Evolutionary conservation across 768 basidiomycete genomes (phyloP).

Genomic region (Mycena albidolilacea): DNA sequence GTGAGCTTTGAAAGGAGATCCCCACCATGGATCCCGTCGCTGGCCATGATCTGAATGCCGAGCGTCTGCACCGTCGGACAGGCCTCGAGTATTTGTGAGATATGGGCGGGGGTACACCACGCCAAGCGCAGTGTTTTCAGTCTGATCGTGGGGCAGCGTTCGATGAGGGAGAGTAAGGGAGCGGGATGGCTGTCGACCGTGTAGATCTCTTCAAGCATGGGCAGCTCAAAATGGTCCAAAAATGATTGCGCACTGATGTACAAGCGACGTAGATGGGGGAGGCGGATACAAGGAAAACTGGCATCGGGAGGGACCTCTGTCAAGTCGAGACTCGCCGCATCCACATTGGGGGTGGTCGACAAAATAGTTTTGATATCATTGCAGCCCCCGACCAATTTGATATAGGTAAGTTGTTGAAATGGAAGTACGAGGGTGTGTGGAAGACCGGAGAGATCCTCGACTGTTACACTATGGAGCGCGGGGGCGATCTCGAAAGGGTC

Average conservation of each 20-base stretch:
- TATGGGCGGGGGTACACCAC: slow-evolving; percentile 7
- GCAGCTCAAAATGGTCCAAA: background rate
- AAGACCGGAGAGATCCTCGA: slow-evolving; percentile 21
- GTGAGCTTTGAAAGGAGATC: slow-evolving; percentile 3
- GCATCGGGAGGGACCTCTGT: background rate
- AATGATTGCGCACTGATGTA: background rate
- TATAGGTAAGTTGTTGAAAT: slow-evolving; percentile 16
- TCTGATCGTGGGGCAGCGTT: slow-evolving; percentile 9
- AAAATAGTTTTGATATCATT: background rate
- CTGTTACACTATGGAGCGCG: slow-evolving; percentile 8
- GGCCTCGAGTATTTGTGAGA: slow-evolving; percentile 7
- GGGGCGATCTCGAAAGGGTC: slow-evolving; percentile 32
- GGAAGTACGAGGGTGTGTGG: background rate
- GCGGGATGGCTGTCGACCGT: slow-evolving; percentile 7
- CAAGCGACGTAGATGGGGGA: slow-evolving; percentile 20
- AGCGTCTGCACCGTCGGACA: slow-evolving; percentile 13
- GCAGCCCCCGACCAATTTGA: background rate
- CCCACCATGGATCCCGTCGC: background rate
- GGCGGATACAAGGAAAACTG: background rate
- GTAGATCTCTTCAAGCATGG: slow-evolving; percentile 25
- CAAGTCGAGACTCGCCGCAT: slow-evolving; percentile 14
- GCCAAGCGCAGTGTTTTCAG: slow-evolving; percentile 3
- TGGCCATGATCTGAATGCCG: background rate
- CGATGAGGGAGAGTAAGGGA: slow-evolving; percentile 15
- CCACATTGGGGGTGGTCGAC: slow-evolving; percentile 11